phyloP scores from a whole-genome alignment of 106 monocot species.

The Agapanthus africanus region DNA sequence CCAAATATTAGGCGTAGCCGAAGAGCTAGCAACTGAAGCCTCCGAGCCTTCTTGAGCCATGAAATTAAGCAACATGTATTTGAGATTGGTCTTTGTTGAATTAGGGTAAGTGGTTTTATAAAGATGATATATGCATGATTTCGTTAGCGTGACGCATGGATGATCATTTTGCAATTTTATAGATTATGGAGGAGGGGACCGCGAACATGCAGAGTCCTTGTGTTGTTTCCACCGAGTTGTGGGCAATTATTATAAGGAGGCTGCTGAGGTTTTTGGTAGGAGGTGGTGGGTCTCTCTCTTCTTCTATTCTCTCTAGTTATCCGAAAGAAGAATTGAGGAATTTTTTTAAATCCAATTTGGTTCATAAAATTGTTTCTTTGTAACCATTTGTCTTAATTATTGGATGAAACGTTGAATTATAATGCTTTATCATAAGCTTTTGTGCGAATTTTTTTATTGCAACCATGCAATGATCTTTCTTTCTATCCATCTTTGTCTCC shows the following conservation, averaged over 20 bases:
- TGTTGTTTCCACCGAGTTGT: slow-evolving; percentile 23
- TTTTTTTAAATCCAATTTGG: neutral
- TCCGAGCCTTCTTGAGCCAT: slow-evolving; percentile 74
- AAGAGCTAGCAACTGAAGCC: slow-evolving; percentile 53
- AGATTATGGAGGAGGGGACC: slow-evolving; percentile 3
- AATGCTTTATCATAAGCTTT: neutral
- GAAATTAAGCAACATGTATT: neutral
- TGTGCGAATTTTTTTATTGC: no score
- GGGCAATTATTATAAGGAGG: slow-evolving; percentile 6
- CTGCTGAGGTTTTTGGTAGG: neutral
- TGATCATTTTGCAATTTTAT: neutral
- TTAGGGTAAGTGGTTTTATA: slow-evolving; percentile 4
- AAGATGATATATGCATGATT: neutral
- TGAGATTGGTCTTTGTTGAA: neutral
- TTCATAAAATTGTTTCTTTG: neutral
- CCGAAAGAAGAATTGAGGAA: no score
- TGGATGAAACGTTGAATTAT: slow-evolving; percentile 3
- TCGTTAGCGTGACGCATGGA: slow-evolving; percentile 12
- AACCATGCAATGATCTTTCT: slow-evolving; percentile 7
- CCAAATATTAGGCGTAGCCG: slow-evolving; percentile 29
- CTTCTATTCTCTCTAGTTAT: neutral
- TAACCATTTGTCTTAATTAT: neutral
- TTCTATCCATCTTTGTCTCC: slow-evolving; percentile 13
- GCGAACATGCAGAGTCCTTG: slow-evolving; percentile 1
- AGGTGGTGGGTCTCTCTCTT: slow-evolving; percentile 8